A percentile compares a stretch with the other conserved stretches of the same genome.
phyloP scores from a whole-genome alignment of 1,139 yeast species.

The Dujonia santamariae region DNA sequence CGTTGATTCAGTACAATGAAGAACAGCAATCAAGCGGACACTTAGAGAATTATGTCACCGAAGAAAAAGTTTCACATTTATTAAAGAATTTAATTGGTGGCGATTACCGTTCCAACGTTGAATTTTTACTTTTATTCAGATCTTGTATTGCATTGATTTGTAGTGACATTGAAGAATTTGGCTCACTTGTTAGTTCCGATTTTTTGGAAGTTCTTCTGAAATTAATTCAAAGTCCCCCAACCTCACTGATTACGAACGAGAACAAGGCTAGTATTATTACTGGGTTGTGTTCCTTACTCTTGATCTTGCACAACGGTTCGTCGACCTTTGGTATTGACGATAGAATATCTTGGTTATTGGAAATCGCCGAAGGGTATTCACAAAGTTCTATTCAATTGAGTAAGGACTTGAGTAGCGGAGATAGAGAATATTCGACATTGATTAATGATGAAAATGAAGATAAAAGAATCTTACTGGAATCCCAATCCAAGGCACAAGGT shows the following conservation, averaged over 20 bases:
- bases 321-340: slow-evolving; percentile 52
- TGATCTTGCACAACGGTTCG: slow-evolving; percentile 46
- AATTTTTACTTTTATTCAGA: slow-evolving; percentile 41
- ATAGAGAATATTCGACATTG: slow-evolving; percentile 43
- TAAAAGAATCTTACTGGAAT: slow-evolving; percentile 36
- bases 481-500: slow-evolving; percentile 25
- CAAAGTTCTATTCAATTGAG: slow-evolving; percentile 33
- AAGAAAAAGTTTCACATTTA: slow-evolving; percentile 33
- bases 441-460: slow-evolving; percentile 37
- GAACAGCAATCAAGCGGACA: slow-evolving; percentile 28
- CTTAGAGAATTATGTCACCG: slow-evolving; percentile 28
- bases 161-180: slow-evolving; percentile 52
- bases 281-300: slow-evolving; percentile 44
- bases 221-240: slow-evolving; percentile 32
- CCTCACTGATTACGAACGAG: slow-evolving; percentile 30
- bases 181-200: slow-evolving; percentile 40
- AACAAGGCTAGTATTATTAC: slow-evolving; percentile 40
- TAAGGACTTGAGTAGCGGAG: slow-evolving; percentile 36
- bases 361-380: slow-evolving; percentile 44
- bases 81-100: slow-evolving; percentile 28
- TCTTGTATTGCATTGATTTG: slow-evolving; percentile 41
- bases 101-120: slow-evolving; percentile 40
- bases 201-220: slow-evolving; percentile 32
- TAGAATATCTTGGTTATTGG: slow-evolving; percentile 39
- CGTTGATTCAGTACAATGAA: slow-evolving; percentile 38